Conservation (phyloP, 306 rosid species). For the Vigna angularis region DNA sequence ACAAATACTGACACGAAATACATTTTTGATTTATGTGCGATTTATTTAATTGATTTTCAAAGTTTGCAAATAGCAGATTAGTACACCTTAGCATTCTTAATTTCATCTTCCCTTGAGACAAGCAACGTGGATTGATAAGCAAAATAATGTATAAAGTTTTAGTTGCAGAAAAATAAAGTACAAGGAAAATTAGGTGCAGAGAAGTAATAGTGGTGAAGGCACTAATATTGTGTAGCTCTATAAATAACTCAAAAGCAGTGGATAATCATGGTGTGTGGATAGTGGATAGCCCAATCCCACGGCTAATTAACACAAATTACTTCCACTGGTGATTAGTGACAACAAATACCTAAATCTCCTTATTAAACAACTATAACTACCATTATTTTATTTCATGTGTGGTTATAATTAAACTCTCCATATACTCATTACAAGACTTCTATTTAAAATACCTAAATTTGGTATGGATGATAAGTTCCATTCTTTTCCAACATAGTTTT, state of each 20-base stretch:
- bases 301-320: background rate
- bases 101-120: background rate
- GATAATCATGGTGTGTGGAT: slow-evolving; percentile 25
- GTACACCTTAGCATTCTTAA: background rate
- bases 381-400: background rate
- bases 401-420: slow-evolving; percentile 12
- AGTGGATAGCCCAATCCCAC: slow-evolving; percentile 34
- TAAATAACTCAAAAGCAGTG: slow-evolving; percentile 26
- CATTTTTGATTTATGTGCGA: background rate
- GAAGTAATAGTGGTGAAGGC: slow-evolving; percentile 28
- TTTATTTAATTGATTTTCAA: background rate
- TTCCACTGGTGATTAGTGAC: background rate
- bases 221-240: background rate
- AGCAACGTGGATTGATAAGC: background rate
- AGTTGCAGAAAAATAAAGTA: background rate
- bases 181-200: background rate
- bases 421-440: too few relatives aligned
- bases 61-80: background rate
- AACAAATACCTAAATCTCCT: slow-evolving; percentile 34
- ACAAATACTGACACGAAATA: too few relatives aligned
- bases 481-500: too few relatives aligned
- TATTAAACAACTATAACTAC: background rate
- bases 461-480: too few relatives aligned
- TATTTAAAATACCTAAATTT: too few relatives aligned
- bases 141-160: background rate